Conservation (phyloP, 805 yeast species). For the Suhomyces xylopsoci region DNA sequence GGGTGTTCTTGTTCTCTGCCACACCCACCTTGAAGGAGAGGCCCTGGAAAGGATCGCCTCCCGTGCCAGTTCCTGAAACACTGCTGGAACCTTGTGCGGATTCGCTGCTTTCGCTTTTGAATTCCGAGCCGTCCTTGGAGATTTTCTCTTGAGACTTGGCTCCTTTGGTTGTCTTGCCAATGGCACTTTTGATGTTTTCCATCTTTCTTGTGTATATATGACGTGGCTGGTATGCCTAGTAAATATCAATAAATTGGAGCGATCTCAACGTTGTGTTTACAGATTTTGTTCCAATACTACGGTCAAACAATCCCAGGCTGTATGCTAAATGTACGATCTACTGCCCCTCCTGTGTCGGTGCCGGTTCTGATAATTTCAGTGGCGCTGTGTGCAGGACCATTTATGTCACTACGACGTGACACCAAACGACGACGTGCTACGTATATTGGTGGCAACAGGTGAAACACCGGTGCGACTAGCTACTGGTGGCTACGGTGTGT, state of each 20-base stretch:
- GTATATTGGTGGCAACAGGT: neutral
- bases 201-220: neutral
- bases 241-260: neutral
- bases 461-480: neutral
- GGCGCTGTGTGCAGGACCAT: neutral
- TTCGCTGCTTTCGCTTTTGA: neutral
- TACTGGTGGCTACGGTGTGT: neutral
- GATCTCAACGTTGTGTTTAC: neutral
- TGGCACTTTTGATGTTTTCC: neutral
- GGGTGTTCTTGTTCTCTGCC: conserved; percentile 80
- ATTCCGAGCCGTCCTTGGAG: neutral
- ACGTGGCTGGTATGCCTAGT: neutral
- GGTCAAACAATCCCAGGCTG: neutral
- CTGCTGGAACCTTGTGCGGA: neutral
- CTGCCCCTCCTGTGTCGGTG: neutral
- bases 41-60: conserved; percentile 47
- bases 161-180: neutral
- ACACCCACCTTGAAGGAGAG: conserved; percentile 84
- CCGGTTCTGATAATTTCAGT: neutral
- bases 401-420: neutral
- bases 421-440: neutral
- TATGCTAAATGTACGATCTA: neutral
- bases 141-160: neutral
- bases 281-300: neutral
- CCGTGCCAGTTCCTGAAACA: neutral